Conservation (phyloP, 1,139 yeast genomes). For the Suhomyces yuchorum region DNA sequence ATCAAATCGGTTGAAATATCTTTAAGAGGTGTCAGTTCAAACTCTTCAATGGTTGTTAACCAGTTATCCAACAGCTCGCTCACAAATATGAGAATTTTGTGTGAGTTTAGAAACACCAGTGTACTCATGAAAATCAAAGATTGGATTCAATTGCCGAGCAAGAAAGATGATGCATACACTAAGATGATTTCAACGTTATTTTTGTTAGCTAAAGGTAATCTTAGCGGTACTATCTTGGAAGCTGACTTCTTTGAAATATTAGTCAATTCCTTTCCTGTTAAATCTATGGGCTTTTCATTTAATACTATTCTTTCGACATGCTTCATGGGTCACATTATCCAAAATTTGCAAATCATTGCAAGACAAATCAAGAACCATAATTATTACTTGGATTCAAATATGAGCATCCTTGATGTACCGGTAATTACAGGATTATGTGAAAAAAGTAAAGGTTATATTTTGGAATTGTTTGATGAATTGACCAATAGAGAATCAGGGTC, state of each 20-base stretch:
- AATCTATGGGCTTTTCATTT: constrained; percentile 38
- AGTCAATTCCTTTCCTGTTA: constrained; percentile 50
- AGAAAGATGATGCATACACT: constrained; percentile 34
- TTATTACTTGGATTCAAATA: constrained; percentile 26
- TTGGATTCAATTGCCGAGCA: constrained; percentile 30
- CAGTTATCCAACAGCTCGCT: constrained; percentile 64
- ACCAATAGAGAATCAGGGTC: background rate
- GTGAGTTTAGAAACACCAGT: constrained; percentile 45
- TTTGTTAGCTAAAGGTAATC: constrained; percentile 30
- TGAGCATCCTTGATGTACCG: constrained; percentile 39
- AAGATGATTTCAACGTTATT: constrained; percentile 40
- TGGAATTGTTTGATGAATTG: constrained; percentile 1
- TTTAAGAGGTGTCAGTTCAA: constrained; percentile 55
- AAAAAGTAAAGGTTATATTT: background rate
- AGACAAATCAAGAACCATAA: constrained; percentile 28
- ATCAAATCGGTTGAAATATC: constrained; percentile 68
- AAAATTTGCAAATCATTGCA: constrained; percentile 29
- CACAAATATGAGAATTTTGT: constrained; percentile 57
- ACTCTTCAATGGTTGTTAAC: constrained; percentile 45
- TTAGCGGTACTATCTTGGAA: constrained; percentile 37
- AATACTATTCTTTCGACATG: constrained; percentile 46
- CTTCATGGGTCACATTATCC: constrained; percentile 43
- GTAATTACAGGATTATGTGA: constrained; percentile 22
- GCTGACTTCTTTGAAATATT: constrained; percentile 57
- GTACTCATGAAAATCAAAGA: constrained; percentile 35